phyloP scores from a whole-genome alignment of 441 rosid species.

The Populus hybrid region DNA sequence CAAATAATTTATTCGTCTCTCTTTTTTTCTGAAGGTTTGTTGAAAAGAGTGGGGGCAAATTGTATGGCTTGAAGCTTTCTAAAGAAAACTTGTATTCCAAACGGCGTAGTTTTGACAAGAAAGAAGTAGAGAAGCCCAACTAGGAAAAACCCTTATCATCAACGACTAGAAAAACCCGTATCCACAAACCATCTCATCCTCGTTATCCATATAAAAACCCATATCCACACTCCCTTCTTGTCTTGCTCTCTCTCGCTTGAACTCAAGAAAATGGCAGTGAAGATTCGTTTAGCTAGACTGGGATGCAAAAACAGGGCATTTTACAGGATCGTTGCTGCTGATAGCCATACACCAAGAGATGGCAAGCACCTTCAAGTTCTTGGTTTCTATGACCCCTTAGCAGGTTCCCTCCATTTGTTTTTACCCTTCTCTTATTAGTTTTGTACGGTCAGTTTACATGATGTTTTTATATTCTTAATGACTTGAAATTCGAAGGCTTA shows the following conservation, averaged over 20 bases:
- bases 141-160: neutral
- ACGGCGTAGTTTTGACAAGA: neutral
- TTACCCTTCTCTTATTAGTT: neutral
- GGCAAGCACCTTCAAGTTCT: constrained; percentile 24
- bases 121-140: neutral
- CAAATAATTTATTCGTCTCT: too few species aligned
- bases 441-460: neutral
- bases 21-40: too few species aligned
- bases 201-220: neutral
- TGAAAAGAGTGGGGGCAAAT: too few species aligned
- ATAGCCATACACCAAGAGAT: constrained; percentile 25
- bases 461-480: neutral
- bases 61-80: too few species aligned
- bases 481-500: neutral
- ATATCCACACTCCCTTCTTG: neutral
- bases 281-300: constrained; percentile 23
- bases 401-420: constrained; percentile 14
- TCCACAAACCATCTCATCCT: neutral
- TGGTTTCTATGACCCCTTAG: constrained; percentile 31
- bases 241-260: neutral
- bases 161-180: neutral
- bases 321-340: constrained; percentile 26
- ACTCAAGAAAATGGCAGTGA: constrained; percentile 22
- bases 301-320: constrained; percentile 30
- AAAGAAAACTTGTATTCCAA: neutral